Percentiles rank a stretch among this genome's conserved stretches.
These are phyloP conservation scores for Gyrodon lividus DNA, from an alignment of 768 basidiomycete species.

Conservation along the genomic window DNA sequence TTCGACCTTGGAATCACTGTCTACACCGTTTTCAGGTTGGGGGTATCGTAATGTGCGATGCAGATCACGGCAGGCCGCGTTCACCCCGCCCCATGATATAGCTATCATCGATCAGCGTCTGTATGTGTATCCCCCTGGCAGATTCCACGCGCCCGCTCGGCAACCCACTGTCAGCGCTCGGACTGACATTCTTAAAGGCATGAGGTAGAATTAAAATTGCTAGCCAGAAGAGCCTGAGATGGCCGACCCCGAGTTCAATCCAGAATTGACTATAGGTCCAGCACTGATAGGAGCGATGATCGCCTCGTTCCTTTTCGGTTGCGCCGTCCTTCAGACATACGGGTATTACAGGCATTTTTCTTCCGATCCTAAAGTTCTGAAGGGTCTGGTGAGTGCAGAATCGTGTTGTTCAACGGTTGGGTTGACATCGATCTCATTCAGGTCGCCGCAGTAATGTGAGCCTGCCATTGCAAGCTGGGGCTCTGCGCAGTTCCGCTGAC, in stretches of 20 bases:
- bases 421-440: not conserved
- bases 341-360: constrained; percentile 2
- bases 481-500: not conserved
- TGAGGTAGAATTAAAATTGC: not conserved
- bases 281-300: constrained; percentile 4
- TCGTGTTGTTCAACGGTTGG: not conserved
- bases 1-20: too few species aligned
- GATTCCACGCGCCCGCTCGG: too few species aligned
- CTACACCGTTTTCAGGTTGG: not conserved
- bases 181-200: not conserved
- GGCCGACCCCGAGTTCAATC: not conserved
- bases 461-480: not conserved
- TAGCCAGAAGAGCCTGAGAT: not conserved
- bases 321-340: constrained; percentile 4
- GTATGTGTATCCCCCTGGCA: not conserved
- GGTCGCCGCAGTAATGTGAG: constrained; percentile 5
- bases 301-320: constrained; percentile 6
- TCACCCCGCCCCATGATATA: not conserved
- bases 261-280: constrained; percentile 6
- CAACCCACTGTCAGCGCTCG: not conserved
- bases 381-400: not conserved
- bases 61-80: not conserved
- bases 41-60: not conserved
- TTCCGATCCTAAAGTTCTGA: constrained; percentile 1
- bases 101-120: not conserved